Conservation (phyloP, 805 yeast genomes). For the Candida nitratophila region DNA sequence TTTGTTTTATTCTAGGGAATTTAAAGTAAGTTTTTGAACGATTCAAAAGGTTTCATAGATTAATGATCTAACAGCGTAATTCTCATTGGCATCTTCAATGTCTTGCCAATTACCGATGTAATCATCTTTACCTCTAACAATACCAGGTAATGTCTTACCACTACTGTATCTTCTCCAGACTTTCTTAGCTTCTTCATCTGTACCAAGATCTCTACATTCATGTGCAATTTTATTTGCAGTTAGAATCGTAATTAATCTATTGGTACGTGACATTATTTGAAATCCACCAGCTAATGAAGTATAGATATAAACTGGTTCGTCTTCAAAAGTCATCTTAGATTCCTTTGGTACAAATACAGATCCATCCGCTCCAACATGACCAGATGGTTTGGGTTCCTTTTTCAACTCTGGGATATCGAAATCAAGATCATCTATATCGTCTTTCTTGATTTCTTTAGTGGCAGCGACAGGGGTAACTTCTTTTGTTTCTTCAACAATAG, state of each 20-base stretch:
- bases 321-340: constrained; percentile 28
- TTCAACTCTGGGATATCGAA: neutral
- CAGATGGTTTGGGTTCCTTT: constrained; percentile 1
- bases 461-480: neutral
- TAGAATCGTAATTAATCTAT: constrained; percentile 65
- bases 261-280: constrained; percentile 72
- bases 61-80: constrained; percentile 54
- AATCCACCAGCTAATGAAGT: constrained; percentile 87
- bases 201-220: constrained; percentile 72
- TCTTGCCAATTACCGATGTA: constrained; percentile 82
- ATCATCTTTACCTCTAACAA: constrained; percentile 77
- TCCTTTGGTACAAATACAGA: constrained; percentile 27
- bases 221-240: constrained; percentile 66
- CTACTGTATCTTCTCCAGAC: constrained; percentile 72
- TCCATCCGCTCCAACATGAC: constrained; percentile 6
- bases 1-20: too few species aligned
- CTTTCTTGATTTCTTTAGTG: neutral
- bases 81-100: constrained; percentile 82
- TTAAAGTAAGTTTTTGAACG: too few species aligned
- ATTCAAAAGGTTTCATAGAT: constrained; percentile 60
- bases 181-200: constrained; percentile 78
- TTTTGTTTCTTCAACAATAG: neutral
- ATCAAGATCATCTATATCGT: constrained; percentile 4
- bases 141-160: constrained; percentile 77
- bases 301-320: constrained; percentile 65